These are phyloP conservation scores for Jaapia argillacea DNA, from an alignment of 768 basidiomycete genomes.

Conservation along the genomic window DNA sequence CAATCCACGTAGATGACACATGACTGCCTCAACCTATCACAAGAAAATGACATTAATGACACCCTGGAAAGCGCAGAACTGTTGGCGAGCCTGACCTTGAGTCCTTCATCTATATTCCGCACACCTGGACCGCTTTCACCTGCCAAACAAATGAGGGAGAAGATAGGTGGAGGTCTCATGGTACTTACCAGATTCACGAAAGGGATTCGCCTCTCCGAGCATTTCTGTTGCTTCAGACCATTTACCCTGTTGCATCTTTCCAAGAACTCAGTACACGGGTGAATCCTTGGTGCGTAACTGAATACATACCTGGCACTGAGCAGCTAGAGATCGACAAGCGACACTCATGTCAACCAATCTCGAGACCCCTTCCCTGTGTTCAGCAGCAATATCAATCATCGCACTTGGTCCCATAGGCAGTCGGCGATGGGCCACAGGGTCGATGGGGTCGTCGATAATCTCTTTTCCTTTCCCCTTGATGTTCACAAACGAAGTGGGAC, in stretches of 20 bases:
- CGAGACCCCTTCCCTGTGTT: constrained; percentile 55
- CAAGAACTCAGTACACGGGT: constrained; percentile 5
- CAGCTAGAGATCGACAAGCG: constrained; percentile 92
- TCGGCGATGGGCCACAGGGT: constrained; percentile 16
- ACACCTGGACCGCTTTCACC: constrained; percentile 61
- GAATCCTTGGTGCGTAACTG: constrained; percentile 5
- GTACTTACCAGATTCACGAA: constrained; percentile 52
- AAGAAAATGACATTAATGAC: neutral
- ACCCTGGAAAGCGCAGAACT: too few species aligned
- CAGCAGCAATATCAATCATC: constrained; percentile 58
- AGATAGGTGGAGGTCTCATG: neutral
- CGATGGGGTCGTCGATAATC: constrained; percentile 7
- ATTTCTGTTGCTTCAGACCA: constrained; percentile 90
- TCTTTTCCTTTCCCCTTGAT: constrained; percentile 54
- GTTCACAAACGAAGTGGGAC: constrained; percentile 22
- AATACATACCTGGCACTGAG: constrained; percentile 73
- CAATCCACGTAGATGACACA: constrained; percentile 89
- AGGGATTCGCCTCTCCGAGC: constrained; percentile 89
- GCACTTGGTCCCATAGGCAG: constrained; percentile 66
- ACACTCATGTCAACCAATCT: constrained; percentile 90
- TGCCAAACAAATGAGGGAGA: constrained; percentile 12
- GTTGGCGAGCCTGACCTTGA: constrained; percentile 53
- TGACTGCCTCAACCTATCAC: constrained; percentile 85
- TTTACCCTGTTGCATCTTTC: constrained; percentile 80
- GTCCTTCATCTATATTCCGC: constrained; percentile 82